phyloP scores from a whole-genome alignment of 1,139 yeast genomes.

The Kodamaea alishanica region DNA sequence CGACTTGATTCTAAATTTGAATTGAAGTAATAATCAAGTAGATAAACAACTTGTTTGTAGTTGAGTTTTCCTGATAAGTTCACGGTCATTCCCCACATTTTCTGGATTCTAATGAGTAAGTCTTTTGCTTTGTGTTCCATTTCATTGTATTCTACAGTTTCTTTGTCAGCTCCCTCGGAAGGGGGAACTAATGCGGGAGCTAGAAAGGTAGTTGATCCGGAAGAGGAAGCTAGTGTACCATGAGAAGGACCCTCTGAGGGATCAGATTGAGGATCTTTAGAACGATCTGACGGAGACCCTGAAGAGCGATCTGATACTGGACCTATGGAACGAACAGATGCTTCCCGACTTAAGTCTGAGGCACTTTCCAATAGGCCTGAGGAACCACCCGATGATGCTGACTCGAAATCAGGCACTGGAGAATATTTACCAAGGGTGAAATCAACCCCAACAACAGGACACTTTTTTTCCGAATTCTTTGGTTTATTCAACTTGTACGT shows the following conservation, averaged over 20 bases:
- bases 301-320: no score
- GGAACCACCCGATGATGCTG: not conserved
- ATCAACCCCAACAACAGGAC: constrained; percentile 44
- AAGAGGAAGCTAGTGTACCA: not conserved
- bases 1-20: constrained; percentile 20
- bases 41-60: constrained; percentile 29
- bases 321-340: no score
- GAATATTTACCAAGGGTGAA: constrained; percentile 15
- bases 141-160: constrained; percentile 4
- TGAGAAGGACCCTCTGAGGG: not conserved
- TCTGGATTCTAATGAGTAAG: constrained; percentile 18
- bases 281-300: no score
- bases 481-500: constrained; percentile 31
- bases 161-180: not conserved
- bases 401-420: constrained; percentile 1
- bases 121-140: constrained; percentile 7
- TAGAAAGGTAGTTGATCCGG: no score
- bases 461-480: constrained; percentile 16
- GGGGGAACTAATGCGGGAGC: not conserved
- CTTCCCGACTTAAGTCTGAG: no score
- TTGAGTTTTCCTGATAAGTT: constrained; percentile 21
- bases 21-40: constrained; percentile 33
- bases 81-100: constrained; percentile 28
- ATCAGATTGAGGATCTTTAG: no score
- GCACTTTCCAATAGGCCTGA: no score